A percentile compares a stretch with the other conserved stretches of the same genome.
Conservation (phyloP, 257 asterid genomes). For the Cruciata laevipes region DNA sequence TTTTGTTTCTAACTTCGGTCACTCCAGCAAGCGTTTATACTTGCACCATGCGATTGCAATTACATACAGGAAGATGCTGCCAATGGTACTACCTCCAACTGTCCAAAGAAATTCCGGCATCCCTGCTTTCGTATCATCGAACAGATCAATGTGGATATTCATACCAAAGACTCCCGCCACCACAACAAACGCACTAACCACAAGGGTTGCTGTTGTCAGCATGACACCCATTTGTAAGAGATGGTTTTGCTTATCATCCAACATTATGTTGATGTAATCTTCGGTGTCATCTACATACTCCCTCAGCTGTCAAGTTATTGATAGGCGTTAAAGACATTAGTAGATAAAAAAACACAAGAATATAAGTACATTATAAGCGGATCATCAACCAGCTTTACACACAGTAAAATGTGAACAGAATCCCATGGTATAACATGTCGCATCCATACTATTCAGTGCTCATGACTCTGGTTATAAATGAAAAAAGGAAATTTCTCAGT, state of each 20-base stretch:
- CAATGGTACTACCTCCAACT: slow-evolving; percentile 46
- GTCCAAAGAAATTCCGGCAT: slow-evolving; percentile 52
- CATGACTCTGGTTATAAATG: too few species aligned
- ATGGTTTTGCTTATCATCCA: slow-evolving; percentile 86
- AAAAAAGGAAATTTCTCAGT: background rate
- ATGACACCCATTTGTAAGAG: slow-evolving; percentile 80
- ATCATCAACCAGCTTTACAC: background rate
- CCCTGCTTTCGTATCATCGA: slow-evolving; percentile 28
- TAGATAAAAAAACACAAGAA: background rate
- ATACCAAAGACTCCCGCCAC: slow-evolving; percentile 67
- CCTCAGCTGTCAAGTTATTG: slow-evolving; percentile 42
- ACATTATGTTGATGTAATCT: slow-evolving; percentile 78
- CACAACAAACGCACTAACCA: slow-evolving; percentile 62
- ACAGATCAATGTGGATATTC: slow-evolving; percentile 49
- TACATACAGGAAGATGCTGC: slow-evolving; percentile 36
- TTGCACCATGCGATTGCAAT: slow-evolving; percentile 60
- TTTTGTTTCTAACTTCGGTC: slow-evolving; percentile 11
- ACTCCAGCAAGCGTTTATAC: slow-evolving; percentile 50
- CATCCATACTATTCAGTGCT: too few species aligned
- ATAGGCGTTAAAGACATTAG: slow-evolving; percentile 2
- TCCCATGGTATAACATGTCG: too few species aligned
- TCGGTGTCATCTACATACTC: slow-evolving; percentile 91
- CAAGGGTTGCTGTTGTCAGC: slow-evolving; percentile 59
- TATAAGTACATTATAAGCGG: background rate
- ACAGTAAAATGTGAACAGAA: too few species aligned